Base-by-base conservation (phyloP, 805 yeast species). In the Kodamaea kakaduensis region DNA sequence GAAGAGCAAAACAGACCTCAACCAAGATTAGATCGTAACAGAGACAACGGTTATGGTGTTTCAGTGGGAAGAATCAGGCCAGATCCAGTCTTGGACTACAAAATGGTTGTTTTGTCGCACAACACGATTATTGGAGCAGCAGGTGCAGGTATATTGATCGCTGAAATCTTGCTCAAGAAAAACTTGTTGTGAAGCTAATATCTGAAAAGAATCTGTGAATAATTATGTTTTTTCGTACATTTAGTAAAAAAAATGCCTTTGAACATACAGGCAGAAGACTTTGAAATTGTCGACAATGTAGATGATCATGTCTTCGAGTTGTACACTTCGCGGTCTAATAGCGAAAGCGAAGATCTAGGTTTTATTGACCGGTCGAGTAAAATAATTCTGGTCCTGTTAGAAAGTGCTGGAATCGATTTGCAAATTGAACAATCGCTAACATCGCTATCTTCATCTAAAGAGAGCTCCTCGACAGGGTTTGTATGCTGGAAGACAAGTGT, bases 81-180 rank as follows among this genome's bases (percentile, higher is more conserved):
- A 50, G 98, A 93, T 58, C 88, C 95, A 6, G 86, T 93, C 9
- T 73, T 93, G 50, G 98, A 93, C 61, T 78, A 75, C 70, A 93
- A 93, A 69, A 90, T 93, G 89, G 96, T 93, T 37, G 93, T 88
- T n/a, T 70, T 93, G 47, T 89, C 97, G 17, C 98, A 93, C 64
- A 93, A 93, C 73, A 93, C 98, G 37, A 76, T 93, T 52, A 86
- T 93, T 48, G 98, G 98, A 56, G 98, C 98, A 54, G 98, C 98
- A 17, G 98, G 98, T 59, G 84, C 97, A 6, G 98, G 98, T 61
- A 73, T 93, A 42, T 77, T 93, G 61, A 93, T 93, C 58, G 98
- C 95, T 35, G 98, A 93, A 69, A 71, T 88, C 37, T 72, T 93
- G 51, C 29, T 26, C 19, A 26, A 13, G 19, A 26, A 26, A 15